Evolutionary conservation across 768 basidiomycete species (phyloP), one percentile per base, ranked within the genome.

Genomic region (Stropharia rugosoannulata): DNA sequence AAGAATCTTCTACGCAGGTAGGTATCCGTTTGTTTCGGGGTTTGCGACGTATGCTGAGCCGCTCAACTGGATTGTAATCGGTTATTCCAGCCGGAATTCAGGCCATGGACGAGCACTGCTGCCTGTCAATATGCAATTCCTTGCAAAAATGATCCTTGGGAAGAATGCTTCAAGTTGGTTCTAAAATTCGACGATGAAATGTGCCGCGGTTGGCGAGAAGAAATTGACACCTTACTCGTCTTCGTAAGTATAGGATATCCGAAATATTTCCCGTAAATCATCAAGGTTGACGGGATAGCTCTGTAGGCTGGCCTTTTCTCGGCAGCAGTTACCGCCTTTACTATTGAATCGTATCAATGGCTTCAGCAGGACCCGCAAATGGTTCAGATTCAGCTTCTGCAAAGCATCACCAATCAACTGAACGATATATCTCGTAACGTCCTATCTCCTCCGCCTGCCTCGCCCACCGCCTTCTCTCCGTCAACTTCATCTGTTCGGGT

Each of bases 301-400:
- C 11, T 18, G 4, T 29, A 68, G 67, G 65, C 65, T 18, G 67
- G 65, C 35, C 61, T 68, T 15, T 68, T 68, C 53, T 64, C 66
- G 15, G 66, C 62, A 18, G 59, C 61, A 15, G 66, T 68, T 18
- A 64, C 63, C 2, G 64, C 66, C 2, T 69, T 69, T 46, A 60
- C 60, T 22, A 55, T 68, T 11, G 62, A 65, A 32, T 62, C 65
- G 2, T 66, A 62, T 49, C 54, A 58, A 10, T 58, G 57, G 59
- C 59, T 69, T 11, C 58, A 65, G 35, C 49, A 59, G 16, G 57
- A 66, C 53, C 61, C 65, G 2, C 44, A 48, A 38, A 56, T 56
- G 32, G n/a, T 45, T 7, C 42, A 60, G 41, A 48, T 55, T 5
- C 27, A 57, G 6, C 49, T 62, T 5, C 47, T 69, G 4, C 56